Conservation (phyloP, 306 rosid species). For the Cicer cuneatum region DNA sequence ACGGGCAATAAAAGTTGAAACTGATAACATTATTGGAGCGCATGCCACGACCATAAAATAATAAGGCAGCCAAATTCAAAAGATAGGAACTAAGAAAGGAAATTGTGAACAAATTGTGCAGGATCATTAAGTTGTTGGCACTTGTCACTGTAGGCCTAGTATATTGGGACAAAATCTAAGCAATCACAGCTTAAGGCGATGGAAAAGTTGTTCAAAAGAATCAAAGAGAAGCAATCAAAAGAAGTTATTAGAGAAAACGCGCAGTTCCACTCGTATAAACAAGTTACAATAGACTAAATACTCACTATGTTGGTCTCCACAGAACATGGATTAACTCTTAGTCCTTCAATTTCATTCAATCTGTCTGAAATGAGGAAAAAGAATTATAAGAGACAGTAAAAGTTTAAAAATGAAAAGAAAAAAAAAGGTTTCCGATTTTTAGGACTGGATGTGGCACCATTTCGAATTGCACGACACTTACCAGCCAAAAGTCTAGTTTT, state of each 20-base stretch:
- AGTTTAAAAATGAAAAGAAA: background rate
- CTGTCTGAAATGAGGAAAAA: conserved; percentile 57
- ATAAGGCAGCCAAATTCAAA: too few relatives aligned
- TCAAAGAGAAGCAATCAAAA: background rate
- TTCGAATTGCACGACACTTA: conserved; percentile 35
- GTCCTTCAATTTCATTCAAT: conserved; percentile 62
- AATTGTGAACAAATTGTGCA: too few relatives aligned
- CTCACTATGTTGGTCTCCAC: conserved; percentile 90
- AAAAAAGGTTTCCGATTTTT: conserved; percentile 6
- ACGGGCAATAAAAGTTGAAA: too few relatives aligned
- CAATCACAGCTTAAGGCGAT: conserved; percentile 9
- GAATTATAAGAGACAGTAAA: conserved; percentile 10
- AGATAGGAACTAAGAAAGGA: too few relatives aligned
- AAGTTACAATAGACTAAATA: conserved; percentile 22
- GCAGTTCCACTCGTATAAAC: conserved; percentile 6
- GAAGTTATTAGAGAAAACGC: conserved; percentile 2
- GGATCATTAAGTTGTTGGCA: background rate
- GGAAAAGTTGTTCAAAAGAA: conserved; percentile 17
- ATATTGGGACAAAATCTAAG: conserved; percentile 7
- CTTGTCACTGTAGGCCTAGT: conserved; percentile 8
- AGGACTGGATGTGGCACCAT: conserved; percentile 20
- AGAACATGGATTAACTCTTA: conserved; percentile 54
- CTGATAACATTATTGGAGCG: too few relatives aligned
- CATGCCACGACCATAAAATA: too few relatives aligned
- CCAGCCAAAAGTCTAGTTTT: conserved; percentile 79